Evolutionary conservation across 352 stramenopile species (phyloP).

Genomic region (Globisporangium nunn): DNA sequence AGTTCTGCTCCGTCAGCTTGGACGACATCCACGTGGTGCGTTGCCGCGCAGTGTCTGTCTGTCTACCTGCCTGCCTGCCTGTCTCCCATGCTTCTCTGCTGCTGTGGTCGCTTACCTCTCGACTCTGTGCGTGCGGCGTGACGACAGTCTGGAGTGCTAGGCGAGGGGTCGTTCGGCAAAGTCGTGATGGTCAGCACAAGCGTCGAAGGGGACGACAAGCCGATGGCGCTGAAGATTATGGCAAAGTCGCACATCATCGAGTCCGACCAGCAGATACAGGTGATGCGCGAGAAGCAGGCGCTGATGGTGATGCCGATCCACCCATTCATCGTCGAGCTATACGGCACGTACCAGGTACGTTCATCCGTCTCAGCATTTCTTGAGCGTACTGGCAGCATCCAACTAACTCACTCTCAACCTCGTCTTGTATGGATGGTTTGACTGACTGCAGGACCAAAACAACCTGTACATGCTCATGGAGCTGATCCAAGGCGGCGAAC

Average conservation of each 20-base stretch:
- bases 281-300: constrained; percentile 90
- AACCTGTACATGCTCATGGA: constrained; percentile 94
- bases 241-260: constrained; percentile 92
- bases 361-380: not conserved
- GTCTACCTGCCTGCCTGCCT: not conserved
- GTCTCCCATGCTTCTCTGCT: not conserved
- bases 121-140: too few species aligned
- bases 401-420: not conserved
- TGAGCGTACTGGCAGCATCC: not conserved
- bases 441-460: constrained; percentile 60
- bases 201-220: constrained; percentile 44
- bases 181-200: constrained; percentile 88
- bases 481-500: constrained; percentile 88
- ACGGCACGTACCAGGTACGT: constrained; percentile 78
- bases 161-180: constrained; percentile 94
- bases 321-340: constrained; percentile 90
- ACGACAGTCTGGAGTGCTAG: constrained; percentile 78
- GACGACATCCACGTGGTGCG: constrained; percentile 63
- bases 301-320: constrained; percentile 82
- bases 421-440: too few species aligned
- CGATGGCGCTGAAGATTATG: constrained; percentile 90
- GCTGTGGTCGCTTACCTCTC: not conserved
- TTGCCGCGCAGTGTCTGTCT: not conserved
- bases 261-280: constrained; percentile 88
- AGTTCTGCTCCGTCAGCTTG: constrained; percentile 43